Evolutionary conservation across 2,329 filamentous ascomycete species (phyloP).

Genomic region (Elsinoe fawcettii): DNA sequence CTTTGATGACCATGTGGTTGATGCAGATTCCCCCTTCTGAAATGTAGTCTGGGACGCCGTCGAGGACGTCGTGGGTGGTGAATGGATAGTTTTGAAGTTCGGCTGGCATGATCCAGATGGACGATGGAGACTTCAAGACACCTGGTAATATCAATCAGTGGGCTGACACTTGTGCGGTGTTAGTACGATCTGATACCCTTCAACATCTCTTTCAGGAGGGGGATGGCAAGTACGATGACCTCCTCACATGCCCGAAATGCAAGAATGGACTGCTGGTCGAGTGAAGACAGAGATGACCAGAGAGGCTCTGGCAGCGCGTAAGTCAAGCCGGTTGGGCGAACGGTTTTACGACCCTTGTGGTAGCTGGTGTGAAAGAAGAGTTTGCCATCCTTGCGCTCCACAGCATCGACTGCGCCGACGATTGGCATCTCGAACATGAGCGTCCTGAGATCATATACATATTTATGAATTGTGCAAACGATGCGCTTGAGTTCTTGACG

Average conservation of each 20-base stretch:
- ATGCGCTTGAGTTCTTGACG: neutral
- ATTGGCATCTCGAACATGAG: neutral
- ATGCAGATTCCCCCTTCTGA: neutral
- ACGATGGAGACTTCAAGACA: neutral
- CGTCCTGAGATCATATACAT: constrained; percentile 15
- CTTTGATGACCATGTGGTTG: constrained; percentile 14
- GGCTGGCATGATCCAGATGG: neutral
- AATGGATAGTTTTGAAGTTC: constrained; percentile 2
- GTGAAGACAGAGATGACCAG: neutral
- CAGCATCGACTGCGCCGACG: neutral
- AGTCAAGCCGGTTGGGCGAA: neutral
- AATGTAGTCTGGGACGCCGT: neutral
- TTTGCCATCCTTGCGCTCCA: neutral
- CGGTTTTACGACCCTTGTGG: neutral
- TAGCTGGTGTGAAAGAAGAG: neutral
- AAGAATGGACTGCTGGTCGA: constrained; percentile 4
- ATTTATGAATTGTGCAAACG: constrained; percentile 10
- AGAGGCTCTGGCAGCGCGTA: neutral
- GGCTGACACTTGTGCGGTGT: too few species aligned
- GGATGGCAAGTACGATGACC: neutral
- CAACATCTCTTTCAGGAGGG: neutral
- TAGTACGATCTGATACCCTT: neutral
- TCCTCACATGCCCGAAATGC: neutral
- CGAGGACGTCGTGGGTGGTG: neutral
- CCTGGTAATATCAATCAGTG: too few species aligned